phyloP scores from a whole-genome alignment of 345 rosid genomes.

The Hevea brasiliensis region DNA sequence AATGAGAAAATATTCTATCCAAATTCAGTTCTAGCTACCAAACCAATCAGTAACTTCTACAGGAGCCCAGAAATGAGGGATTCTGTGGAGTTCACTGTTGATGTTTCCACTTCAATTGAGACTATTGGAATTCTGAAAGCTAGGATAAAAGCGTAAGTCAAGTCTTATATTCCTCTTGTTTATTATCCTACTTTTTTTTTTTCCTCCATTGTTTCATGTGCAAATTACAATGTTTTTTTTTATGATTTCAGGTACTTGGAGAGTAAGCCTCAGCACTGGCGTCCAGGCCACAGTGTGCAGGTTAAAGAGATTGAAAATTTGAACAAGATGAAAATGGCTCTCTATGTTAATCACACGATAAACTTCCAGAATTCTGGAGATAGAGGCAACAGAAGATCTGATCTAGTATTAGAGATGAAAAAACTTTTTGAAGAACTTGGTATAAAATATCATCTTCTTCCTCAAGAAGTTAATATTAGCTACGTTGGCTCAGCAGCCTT shows the following conservation, averaged over 20 bases:
- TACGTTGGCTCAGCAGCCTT: conserved; percentile 28
- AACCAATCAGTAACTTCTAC: conserved; percentile 38
- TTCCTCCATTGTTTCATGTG: background rate
- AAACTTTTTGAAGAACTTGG: too few relatives aligned
- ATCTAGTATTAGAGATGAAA: too few relatives aligned
- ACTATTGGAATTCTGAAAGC: conserved; percentile 22
- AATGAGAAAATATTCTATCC: conserved; percentile 33
- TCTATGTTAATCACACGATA: conserved; percentile 48
- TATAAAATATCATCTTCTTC: too few relatives aligned
- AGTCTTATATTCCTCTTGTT: too few relatives aligned
- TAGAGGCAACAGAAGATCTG: too few relatives aligned
- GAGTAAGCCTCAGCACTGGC: conserved; percentile 67
- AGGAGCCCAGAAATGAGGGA: conserved; percentile 35
- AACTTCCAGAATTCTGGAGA: too few relatives aligned
- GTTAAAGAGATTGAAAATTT: conserved; percentile 68
- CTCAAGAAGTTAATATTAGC: conserved; percentile 50
- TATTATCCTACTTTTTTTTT: background rate
- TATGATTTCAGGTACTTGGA: conserved; percentile 57
- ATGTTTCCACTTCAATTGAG: conserved; percentile 30
- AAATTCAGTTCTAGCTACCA: conserved; percentile 26
- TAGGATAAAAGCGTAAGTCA: conserved; percentile 25
- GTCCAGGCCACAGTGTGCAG: conserved; percentile 45
- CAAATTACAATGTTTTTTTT: background rate
- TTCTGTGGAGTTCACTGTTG: conserved; percentile 19
- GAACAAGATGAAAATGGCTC: conserved; percentile 69